Conservation (phyloP, 169 alveolate genomes). For the Plasmodium yoelii region DNA sequence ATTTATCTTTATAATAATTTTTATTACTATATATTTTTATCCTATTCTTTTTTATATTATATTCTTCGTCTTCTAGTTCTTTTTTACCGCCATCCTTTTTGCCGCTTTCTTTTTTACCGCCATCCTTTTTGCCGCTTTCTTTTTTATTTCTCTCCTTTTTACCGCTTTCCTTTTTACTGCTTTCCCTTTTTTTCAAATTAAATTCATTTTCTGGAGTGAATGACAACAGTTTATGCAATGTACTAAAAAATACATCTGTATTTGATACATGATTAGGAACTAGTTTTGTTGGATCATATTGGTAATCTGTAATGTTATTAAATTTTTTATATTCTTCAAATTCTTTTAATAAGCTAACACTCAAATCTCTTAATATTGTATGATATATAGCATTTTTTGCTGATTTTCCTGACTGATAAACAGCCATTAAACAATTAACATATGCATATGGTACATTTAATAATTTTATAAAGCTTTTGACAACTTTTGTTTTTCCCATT, state of each 20-base stretch:
- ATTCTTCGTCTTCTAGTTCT: not conserved
- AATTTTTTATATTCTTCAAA: slow-evolving; percentile 57
- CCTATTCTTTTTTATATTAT: not conserved
- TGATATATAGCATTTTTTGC: slow-evolving; percentile 74
- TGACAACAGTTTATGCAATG: slow-evolving; percentile 53
- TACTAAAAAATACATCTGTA: slow-evolving; percentile 66
- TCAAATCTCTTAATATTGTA: slow-evolving; percentile 62
- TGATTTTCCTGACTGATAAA: slow-evolving; percentile 74
- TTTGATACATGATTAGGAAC: slow-evolving; percentile 67
- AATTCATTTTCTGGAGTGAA: slow-evolving; percentile 22
- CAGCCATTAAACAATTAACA: slow-evolving; percentile 76
- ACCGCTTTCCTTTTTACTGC: not conserved
- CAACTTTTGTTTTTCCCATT: slow-evolving; percentile 77
- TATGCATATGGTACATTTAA: slow-evolving; percentile 73
- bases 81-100: not conserved
- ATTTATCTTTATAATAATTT: slow-evolving; percentile 35
- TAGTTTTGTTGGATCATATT: slow-evolving; percentile 72
- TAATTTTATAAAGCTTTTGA: slow-evolving; percentile 41
- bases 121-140: not conserved
- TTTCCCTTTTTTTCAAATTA: not conserved
- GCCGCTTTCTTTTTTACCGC: not conserved
- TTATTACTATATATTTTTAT: not conserved
- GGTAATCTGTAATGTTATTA: slow-evolving; percentile 38
- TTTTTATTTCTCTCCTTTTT: not conserved
- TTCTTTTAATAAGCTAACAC: slow-evolving; percentile 55